Base-by-base conservation (phyloP, 1,284 basidiomycete genomes). In the Polyporus tsugae region DNA sequence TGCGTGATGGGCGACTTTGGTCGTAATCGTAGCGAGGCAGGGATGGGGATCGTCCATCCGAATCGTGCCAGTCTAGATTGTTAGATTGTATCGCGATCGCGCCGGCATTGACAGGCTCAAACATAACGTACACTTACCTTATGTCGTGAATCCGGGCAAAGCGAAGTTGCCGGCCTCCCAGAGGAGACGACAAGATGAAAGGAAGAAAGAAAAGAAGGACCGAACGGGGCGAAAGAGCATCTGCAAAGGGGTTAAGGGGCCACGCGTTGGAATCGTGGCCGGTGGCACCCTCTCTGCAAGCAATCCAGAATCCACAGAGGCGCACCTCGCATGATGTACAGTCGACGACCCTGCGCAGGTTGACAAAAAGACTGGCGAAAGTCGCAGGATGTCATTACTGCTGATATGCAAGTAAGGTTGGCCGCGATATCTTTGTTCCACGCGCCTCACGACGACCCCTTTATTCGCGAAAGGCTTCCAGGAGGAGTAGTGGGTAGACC, bases 401-500 rank as follows among this genome's bases (percentile, higher is more conserved):
- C 65, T 52, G 70, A 69, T 71, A 67, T 63, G 53, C 52, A 36
- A 60, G 36, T n/a, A 46, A 63, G 64, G 59, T 64, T 66, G 38
- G 53, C n/a, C 25, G 25, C 44, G 64, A 65, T 63, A 66, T 66
- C 60, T 65, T 53, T 55, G 60, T 38, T 25, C 41, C 60, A 52
- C 70, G 70, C 65, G 63, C 67, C 62, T 69, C 44, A 55, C 62
- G 57, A 65, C 33, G 49, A 65, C 65, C 70, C 68, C 70, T 62
- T 61, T 68, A 63, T 7, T 67, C 29, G 64, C 70, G 67, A 49
- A 52, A 39, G 53, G 41, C 35, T 17, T 29, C 29, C 44, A 65
- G 46, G 62, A 60, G 11, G 29, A 49, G 60, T 5, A 66, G 63
- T 57, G 63, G 41, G 46, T 46, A n/a, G 22, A 35, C 55, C 53